Evolutionary conservation across 2,329 filamentous ascomycete species (phyloP), one percentile per base, ranked within the genome.

Genomic region (Coniella lustricola): DNA sequence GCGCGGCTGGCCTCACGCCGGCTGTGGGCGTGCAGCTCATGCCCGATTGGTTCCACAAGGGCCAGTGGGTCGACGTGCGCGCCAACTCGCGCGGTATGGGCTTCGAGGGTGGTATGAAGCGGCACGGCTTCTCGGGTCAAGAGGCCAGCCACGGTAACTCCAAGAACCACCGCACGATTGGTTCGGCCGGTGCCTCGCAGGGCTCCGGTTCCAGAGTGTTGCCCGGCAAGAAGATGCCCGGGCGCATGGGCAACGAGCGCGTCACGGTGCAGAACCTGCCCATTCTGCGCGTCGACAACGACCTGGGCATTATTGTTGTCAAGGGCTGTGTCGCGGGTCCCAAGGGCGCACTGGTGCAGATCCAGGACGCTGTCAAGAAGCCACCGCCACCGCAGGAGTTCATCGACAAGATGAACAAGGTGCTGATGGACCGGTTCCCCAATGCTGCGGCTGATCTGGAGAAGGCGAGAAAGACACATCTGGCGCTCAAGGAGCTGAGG

Each of bases 71-170:
- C 52, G 93, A 98, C 70, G 83, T 89, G 46, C 78, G 84, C 60
- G 84, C 82, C 42, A 81, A 85, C 62, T 85, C 82, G 58, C 81
- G 87, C 63, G 93, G 93, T 46, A 91, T 89, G 79, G 93, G 93
- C 7, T 98, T 96, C 65, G 88, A 86, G 9, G 93, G 93, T 77
- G 93, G 88, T 57, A 98, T 98, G 93, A 98, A 98, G 81, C 79
- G 87, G 58, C 87, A 91, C 71, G 90, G 90, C 31, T 97, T 93
- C 68, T 67, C 74, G 25, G 93, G 93, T 60, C 93, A 98, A 73
- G 85, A 83, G 58, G 87, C 89, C 49, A 90, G 84, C 59, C 93
- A 98, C 78, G 93, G 93, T 77, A 91, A 94, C 71, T 96, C 90
- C 63, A 82, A 90, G 71, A 90, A 88, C 62, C 93, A 98, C 76